Conservation (phyloP, 2,329 filamentous ascomycete genomes). For the Stachybotrys chartarum region DNA sequence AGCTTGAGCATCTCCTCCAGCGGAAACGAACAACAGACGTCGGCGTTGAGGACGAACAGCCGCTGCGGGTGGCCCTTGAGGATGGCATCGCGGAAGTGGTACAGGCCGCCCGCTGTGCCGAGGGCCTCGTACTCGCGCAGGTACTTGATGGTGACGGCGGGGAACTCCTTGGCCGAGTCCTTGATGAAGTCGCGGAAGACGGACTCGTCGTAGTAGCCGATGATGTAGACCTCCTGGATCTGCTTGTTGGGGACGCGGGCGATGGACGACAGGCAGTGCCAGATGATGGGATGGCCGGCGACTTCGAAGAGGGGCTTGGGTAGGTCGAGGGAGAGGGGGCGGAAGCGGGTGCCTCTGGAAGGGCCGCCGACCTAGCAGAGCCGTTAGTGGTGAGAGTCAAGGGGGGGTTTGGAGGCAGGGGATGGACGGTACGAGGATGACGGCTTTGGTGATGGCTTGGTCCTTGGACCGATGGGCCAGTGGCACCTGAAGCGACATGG, state of each 20-base stretch:
- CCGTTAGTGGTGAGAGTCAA: not conserved
- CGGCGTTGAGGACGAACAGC: slow-evolving; percentile 95
- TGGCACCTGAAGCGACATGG: slow-evolving; percentile 52
- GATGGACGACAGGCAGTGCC: slow-evolving; percentile 91
- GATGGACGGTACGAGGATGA: slow-evolving; percentile 64
- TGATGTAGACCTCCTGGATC: slow-evolving; percentile 93
- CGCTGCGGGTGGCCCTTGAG: slow-evolving; percentile 91
- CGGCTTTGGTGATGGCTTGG: slow-evolving; percentile 69
- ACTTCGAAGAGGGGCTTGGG: slow-evolving; percentile 99
- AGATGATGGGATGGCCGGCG: slow-evolving; percentile 95
- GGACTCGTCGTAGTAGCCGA: slow-evolving; percentile 96
- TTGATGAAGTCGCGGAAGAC: slow-evolving; percentile 99
- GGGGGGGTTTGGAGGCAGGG: slow-evolving; percentile 11
- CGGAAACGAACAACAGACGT: slow-evolving; percentile 98
- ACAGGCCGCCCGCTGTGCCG: slow-evolving; percentile 91
- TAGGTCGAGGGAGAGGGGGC: slow-evolving; percentile 88
- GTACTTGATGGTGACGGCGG: slow-evolving; percentile 81
- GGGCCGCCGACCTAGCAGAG: slow-evolving; percentile 78
- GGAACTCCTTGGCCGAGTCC: slow-evolving; percentile 76
- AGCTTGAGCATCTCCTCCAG: slow-evolving; percentile 91
- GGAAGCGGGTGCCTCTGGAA: slow-evolving; percentile 90
- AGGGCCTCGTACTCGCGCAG: slow-evolving; percentile 95
- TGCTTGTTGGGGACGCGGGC: slow-evolving; percentile 72
- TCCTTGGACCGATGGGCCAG: slow-evolving; percentile 40
- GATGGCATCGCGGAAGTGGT: slow-evolving; percentile 98